Conservation (phyloP, 306 rosid species). For the apple (Malus domestica) region DNA sequence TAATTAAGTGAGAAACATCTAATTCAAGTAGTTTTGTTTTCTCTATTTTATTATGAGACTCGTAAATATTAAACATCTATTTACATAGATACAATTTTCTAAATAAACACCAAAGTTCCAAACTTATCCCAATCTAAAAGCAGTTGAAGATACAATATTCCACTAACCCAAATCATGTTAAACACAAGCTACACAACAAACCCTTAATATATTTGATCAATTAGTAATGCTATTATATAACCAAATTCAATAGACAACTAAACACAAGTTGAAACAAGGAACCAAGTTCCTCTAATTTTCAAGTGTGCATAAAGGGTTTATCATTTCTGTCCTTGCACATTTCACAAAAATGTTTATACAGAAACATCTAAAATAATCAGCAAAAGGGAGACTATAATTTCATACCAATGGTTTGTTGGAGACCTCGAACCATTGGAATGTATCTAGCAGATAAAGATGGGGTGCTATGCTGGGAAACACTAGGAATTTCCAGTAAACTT, state of each 20-base stretch:
- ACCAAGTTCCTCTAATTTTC: background rate
- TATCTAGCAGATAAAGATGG: slow-evolving; percentile 81
- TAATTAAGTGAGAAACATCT: background rate
- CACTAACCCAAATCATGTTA: background rate
- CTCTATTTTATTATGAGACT: background rate
- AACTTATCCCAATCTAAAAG: background rate
- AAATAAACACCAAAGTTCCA: background rate
- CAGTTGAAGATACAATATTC: background rate
- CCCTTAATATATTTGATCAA: background rate
- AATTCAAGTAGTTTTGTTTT: background rate
- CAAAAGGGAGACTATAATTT: slow-evolving; percentile 12
- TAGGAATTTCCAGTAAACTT: slow-evolving; percentile 56
- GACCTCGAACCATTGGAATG: slow-evolving; percentile 68
- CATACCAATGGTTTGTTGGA: slow-evolving; percentile 81
- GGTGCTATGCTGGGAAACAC: slow-evolving; percentile 55
- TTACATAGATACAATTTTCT: background rate
- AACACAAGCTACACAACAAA: background rate
- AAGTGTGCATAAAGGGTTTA: background rate
- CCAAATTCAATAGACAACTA: background rate
- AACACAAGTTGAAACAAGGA: background rate
- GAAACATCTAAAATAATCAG: slow-evolving; percentile 1
- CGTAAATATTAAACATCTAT: background rate
- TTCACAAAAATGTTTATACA: background rate
- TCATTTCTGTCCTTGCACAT: background rate
- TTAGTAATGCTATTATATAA: background rate